Evolutionary conservation across 129 eudicot species (phyloP), one percentile per base, ranked within the genome.

Genomic region (Saposhnikovia divaricata): DNA sequence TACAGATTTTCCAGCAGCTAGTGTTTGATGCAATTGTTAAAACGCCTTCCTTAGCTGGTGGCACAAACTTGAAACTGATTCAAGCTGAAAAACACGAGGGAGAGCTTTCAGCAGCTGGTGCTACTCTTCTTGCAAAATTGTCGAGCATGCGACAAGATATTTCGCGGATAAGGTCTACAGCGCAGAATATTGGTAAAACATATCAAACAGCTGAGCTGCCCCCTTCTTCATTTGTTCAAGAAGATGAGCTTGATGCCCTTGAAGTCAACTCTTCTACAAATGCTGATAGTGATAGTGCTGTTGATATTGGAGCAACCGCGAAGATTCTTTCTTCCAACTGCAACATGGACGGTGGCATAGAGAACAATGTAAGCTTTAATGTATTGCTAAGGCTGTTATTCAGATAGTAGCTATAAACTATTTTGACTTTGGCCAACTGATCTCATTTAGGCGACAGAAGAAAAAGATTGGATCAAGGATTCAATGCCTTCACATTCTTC

Each of bases 21-120:
- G 76, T 87, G 37, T 82, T 78, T 73, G 91, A 89, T 40, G 37
- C 55, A 38, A 61, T 85, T 61, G 82, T 87, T 43, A 89, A 88
- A 87, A 61, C 90, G 38, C 91, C 83, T 82, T 82, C 87, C 68
- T 77, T 88, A 72, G 87, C 76, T 74, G 87, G 82, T 40, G 84
- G 79, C 46, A 81, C 84, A 48, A 85, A 50, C 63, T 14, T 85
- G 39, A 93, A 87, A 79, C 72, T 79, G 74, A 23, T 86, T 47
- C 90, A 61, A 48, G 83, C 63, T 57, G 97, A 85, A 78, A 93
- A 87, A 81, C 85, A 90, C 16, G 85, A 89, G 45, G 90, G 97
- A 55, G 97, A 93, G 79, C 88, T 89, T 61, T 93, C 97, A 81
- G 95, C 93, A 72, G 91, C 88, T 23, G 93, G 98, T 85, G 98